These are phyloP conservation scores for Sindora glabra DNA, from an alignment of 306 rosid species.

Conservation along the genomic window DNA sequence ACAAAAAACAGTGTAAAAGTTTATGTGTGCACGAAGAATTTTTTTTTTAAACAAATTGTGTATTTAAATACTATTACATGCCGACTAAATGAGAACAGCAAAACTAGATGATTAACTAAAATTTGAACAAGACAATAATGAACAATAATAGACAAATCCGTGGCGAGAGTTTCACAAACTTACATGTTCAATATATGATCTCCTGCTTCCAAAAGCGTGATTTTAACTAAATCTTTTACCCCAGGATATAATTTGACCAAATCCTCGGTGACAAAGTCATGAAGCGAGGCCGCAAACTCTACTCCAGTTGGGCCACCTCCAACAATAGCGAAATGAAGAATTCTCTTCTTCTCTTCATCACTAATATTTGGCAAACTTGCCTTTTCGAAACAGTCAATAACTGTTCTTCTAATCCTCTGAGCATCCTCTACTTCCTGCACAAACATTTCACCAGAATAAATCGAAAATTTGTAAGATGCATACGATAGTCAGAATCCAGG, in stretches of 20 bases:
- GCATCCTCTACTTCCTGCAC: slow-evolving; percentile 98
- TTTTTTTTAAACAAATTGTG: no score
- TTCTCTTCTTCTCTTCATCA: slow-evolving; percentile 80
- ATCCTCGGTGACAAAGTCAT: slow-evolving; percentile 86
- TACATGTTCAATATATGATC: slow-evolving; percentile 86
- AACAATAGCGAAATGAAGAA: slow-evolving; percentile 95
- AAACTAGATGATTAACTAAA: no score
- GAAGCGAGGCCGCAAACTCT: slow-evolving; percentile 95
- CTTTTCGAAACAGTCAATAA: slow-evolving; percentile 88
- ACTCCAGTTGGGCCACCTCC: slow-evolving; percentile 99
- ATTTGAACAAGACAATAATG: no score
- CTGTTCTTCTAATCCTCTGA: slow-evolving; percentile 83
- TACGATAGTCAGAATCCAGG: no score
- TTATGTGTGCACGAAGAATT: no score
- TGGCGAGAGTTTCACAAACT: slow-evolving; percentile 16
- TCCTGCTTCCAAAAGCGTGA: slow-evolving; percentile 89
- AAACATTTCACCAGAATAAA: slow-evolving; percentile 1
- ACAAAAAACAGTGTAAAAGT: no score
- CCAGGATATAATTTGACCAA: slow-evolving; percentile 68
- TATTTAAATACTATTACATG: no score
- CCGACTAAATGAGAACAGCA: no score
- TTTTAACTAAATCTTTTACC: slow-evolving; percentile 60
- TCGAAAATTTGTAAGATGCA: background rate
- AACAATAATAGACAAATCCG: background rate
- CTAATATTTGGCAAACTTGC: slow-evolving; percentile 70